Evolutionary conservation across 2,329 filamentous ascomycete genomes (phyloP).

Genomic region (Byssochlamys sp.): DNA sequence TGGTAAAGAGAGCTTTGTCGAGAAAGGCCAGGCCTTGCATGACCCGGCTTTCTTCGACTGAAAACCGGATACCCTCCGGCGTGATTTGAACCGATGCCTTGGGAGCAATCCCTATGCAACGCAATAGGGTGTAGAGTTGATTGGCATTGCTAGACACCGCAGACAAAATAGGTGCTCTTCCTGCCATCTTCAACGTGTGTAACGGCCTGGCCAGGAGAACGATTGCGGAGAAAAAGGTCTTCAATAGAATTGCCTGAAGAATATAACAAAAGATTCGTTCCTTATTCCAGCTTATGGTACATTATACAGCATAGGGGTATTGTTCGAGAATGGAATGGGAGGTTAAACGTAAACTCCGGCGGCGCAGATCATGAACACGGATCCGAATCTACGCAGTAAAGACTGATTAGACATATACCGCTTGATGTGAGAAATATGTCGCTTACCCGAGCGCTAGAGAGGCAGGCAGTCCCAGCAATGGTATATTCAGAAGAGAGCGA

Average conservation of each 20-base stretch:
- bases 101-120: constrained; percentile 52
- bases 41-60: constrained; percentile 75
- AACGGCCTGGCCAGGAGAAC: neutral
- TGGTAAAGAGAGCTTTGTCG: constrained; percentile 78
- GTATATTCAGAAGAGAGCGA: constrained; percentile 67
- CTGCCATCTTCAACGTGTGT: neutral
- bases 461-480: constrained; percentile 71
- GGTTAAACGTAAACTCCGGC: constrained; percentile 91
- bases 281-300: constrained; percentile 26
- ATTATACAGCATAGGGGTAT: constrained; percentile 16
- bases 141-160: constrained; percentile 54
- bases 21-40: constrained; percentile 88
- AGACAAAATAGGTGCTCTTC: constrained; percentile 43
- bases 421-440: constrained; percentile 2
- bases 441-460: constrained; percentile 81
- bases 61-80: constrained; percentile 74
- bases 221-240: neutral
- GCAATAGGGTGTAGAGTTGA: constrained; percentile 50
- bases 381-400: constrained; percentile 60
- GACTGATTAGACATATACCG: constrained; percentile 6
- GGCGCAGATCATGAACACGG: constrained; percentile 97
- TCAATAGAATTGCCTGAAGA: constrained; percentile 12
- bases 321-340: constrained; percentile 15
- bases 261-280: constrained; percentile 23
- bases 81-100: constrained; percentile 65